Conservation (phyloP, 164 flowering plant genomes). For the Magnolia changhungtana region DNA sequence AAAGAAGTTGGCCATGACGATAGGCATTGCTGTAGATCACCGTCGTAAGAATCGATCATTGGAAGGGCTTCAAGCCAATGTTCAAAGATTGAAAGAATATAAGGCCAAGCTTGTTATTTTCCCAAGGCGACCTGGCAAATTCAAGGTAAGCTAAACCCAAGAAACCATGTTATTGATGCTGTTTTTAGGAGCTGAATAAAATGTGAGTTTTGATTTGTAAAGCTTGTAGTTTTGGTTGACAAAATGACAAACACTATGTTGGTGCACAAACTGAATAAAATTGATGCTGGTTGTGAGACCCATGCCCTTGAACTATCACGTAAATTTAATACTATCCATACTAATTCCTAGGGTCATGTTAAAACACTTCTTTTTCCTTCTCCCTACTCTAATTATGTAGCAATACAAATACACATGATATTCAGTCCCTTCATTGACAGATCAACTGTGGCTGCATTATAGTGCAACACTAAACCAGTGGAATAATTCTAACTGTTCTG, state of each 20-base stretch:
- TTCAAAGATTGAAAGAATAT: slow-evolving; percentile 80
- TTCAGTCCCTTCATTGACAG: too few relatives aligned
- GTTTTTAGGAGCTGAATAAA: not conserved
- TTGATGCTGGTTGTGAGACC: not conserved
- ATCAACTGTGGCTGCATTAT: too few relatives aligned
- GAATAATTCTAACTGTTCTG: too few relatives aligned
- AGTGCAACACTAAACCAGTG: too few relatives aligned
- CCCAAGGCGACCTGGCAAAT: slow-evolving; percentile 64
- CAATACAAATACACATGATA: too few relatives aligned
- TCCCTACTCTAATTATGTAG: too few relatives aligned
- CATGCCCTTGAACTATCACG: not conserved
- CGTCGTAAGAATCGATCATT: slow-evolving; percentile 67
- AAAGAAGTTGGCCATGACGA: slow-evolving; percentile 72
- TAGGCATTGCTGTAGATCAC: slow-evolving; percentile 80
- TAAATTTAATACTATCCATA: too few relatives aligned
- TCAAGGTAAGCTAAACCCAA: slow-evolving; percentile 44
- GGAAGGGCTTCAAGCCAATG: slow-evolving; percentile 70
- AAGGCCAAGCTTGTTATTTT: slow-evolving; percentile 82
- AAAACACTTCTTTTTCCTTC: too few relatives aligned
- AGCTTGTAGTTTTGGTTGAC: not conserved
- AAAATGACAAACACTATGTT: not conserved
- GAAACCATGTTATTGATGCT: not conserved
- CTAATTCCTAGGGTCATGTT: too few relatives aligned
- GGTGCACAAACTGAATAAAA: not conserved
- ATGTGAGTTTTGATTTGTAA: not conserved